A percentile compares a stretch with the other conserved stretches of the same genome.
phyloP scores from a whole-genome alignment of 495 filamentous ascomycete genomes.

The Barbatosphaeria neglecta region DNA sequence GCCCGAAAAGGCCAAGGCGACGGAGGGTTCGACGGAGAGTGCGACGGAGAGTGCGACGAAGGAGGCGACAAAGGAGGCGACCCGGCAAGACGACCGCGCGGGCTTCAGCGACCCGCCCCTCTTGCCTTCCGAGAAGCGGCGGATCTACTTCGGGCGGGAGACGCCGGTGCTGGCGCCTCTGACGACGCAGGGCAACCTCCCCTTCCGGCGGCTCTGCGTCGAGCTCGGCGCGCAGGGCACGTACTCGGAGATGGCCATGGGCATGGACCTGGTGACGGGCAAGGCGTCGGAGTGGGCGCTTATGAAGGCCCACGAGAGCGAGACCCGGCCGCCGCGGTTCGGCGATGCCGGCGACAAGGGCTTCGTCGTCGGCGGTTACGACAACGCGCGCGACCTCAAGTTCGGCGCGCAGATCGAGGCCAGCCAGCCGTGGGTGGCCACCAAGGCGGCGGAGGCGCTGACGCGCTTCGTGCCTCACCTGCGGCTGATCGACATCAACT shows the following conservation, averaged over 20 bases:
- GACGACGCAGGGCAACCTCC: slow-evolving; percentile 92
- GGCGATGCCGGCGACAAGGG: slow-evolving; percentile 27
- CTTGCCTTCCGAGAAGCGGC: slow-evolving; percentile 81
- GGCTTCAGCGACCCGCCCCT: slow-evolving; percentile 74
- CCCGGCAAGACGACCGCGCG: slow-evolving; percentile 59
- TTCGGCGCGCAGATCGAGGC: slow-evolving; percentile 89
- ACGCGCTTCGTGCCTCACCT: slow-evolving; percentile 65
- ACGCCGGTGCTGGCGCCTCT: slow-evolving; percentile 80
- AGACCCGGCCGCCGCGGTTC: slow-evolving; percentile 55
- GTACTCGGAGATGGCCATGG: slow-evolving; percentile 98
- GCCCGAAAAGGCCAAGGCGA: too few species aligned
- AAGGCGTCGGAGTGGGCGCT: slow-evolving; percentile 88
- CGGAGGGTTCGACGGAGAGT: too few species aligned
- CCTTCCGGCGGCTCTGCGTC: slow-evolving; percentile 86
- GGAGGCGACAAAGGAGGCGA: slow-evolving; percentile 22
- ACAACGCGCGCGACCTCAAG: slow-evolving; percentile 68
- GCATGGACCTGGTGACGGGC: slow-evolving; percentile 81
- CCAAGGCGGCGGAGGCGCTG: slow-evolving; percentile 77
- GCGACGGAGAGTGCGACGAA: too few species aligned
- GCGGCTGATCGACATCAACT: slow-evolving; percentile 87
- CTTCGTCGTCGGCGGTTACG: slow-evolving; percentile 54
- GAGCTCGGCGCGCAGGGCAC: slow-evolving; percentile 84
- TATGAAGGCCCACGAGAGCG: slow-evolving; percentile 77
- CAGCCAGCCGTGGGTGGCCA: slow-evolving; percentile 74
- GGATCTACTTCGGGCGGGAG: slow-evolving; percentile 83